Conservation (phyloP, 768 basidiomycete species). For the Galerina marginata region DNA sequence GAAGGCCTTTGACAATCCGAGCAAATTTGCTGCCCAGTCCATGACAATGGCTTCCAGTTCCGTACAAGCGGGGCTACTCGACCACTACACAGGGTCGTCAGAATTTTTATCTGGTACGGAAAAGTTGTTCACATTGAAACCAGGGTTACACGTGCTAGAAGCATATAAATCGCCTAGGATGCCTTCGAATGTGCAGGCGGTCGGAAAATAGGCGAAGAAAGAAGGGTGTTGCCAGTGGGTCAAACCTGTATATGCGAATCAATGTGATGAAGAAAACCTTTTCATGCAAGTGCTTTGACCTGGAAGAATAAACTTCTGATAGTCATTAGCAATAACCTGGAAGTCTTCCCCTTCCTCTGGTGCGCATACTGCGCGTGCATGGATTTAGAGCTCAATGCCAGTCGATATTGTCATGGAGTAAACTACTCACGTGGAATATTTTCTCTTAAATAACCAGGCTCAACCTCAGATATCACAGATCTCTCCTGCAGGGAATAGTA, state of each 20-base stretch:
- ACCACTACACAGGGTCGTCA: conserved; percentile 62
- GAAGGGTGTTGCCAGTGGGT: conserved; percentile 93
- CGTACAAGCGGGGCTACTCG: conserved; percentile 87
- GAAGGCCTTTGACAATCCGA: conserved; percentile 75
- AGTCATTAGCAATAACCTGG: conserved; percentile 75
- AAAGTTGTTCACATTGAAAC: conserved; percentile 73
- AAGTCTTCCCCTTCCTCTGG: conserved; percentile 81
- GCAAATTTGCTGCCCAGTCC: conserved; percentile 89
- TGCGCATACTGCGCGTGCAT: conserved; percentile 41
- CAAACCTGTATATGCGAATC: conserved; percentile 51
- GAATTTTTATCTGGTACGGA: not conserved
- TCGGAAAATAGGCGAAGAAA: conserved; percentile 90
- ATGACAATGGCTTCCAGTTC: conserved; percentile 87
- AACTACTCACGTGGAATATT: conserved; percentile 61
- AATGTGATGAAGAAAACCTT: not conserved
- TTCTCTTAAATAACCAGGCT: conserved; percentile 84
- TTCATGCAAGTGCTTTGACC: conserved; percentile 43
- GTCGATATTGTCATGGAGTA: not conserved
- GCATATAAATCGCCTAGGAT: conserved; percentile 87
- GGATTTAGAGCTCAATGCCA: not conserved
- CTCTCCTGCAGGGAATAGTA: conserved; percentile 67
- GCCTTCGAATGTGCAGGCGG: conserved; percentile 77
- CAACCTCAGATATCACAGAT: conserved; percentile 74
- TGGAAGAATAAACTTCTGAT: conserved; percentile 83
- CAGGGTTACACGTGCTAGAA: conserved; percentile 77